Conservation (phyloP, 2,329 filamentous ascomycete genomes). For the Atkinsonella texensis region DNA sequence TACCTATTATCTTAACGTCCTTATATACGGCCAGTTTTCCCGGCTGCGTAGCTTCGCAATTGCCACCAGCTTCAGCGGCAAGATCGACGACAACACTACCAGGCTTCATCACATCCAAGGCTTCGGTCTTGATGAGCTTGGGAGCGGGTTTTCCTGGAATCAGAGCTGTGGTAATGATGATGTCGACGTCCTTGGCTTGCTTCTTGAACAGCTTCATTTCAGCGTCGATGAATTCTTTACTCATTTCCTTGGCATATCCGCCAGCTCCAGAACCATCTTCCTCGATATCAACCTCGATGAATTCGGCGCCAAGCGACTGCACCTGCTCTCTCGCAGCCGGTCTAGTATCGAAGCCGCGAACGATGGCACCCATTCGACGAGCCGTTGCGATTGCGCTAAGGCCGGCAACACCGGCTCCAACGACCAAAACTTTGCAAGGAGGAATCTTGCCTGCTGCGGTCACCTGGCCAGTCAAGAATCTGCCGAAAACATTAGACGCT, state of each 20-base stretch:
- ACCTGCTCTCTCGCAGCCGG: conserved; percentile 82
- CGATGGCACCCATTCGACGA: conserved; percentile 75
- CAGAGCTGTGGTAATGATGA: conserved; percentile 84
- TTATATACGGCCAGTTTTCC: conserved; percentile 60
- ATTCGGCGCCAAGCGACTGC: conserved; percentile 80
- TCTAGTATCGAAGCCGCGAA: conserved; percentile 83
- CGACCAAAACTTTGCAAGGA: conserved; percentile 80
- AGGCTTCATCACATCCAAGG: conserved; percentile 77
- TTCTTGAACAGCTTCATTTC: conserved; percentile 90
- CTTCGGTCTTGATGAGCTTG: conserved; percentile 69
- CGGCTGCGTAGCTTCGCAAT: conserved; percentile 70
- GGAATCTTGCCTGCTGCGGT: conserved; percentile 86
- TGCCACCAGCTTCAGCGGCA: conserved; percentile 77
- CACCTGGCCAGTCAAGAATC: conserved; percentile 79
- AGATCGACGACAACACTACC: conserved; percentile 82
- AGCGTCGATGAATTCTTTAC: conserved; percentile 81
- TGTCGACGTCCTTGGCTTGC: conserved; percentile 78
- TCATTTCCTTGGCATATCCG: conserved; percentile 90
- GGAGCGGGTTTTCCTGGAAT: conserved; percentile 78
- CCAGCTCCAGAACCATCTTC: conserved; percentile 78
- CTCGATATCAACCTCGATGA: conserved; percentile 73
- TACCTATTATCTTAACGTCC: conserved; percentile 74
- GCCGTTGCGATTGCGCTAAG: conserved; percentile 81
- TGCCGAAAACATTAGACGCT: conserved; percentile 78
- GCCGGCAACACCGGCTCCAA: conserved; percentile 81